These are phyloP conservation scores for Globisporangium okanoganense DNA, from an alignment of 352 stramenopile genomes.

Conservation along the genomic window DNA sequence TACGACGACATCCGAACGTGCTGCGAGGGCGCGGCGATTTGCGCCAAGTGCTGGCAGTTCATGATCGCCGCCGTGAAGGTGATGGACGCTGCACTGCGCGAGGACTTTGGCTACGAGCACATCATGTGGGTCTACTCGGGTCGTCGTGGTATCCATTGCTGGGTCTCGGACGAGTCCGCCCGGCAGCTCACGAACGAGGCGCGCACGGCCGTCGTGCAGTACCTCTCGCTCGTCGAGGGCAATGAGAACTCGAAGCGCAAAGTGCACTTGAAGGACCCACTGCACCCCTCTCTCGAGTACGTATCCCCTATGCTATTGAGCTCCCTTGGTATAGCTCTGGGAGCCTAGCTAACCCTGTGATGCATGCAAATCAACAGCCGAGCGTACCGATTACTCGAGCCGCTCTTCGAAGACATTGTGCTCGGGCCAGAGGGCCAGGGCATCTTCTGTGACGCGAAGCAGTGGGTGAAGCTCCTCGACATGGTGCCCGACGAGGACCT, in stretches of 20 bases:
- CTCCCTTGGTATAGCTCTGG: background rate
- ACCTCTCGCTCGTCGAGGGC: constrained; percentile 93
- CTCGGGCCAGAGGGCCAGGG: constrained; percentile 90
- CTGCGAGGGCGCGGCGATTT: constrained; percentile 90
- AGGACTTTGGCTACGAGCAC: constrained; percentile 99
- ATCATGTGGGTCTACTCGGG: constrained; percentile 99
- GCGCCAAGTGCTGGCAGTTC: constrained; percentile 96
- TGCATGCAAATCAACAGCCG: constrained; percentile 38
- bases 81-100: constrained; percentile 84
- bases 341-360: background rate
- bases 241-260: constrained; percentile 89
- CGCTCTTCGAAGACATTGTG: constrained; percentile 92
- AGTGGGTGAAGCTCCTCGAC: constrained; percentile 90
- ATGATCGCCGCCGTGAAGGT: constrained; percentile 98
- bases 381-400: constrained; percentile 93
- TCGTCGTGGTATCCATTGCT: constrained; percentile 99
- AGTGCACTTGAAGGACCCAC: constrained; percentile 87
- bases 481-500: constrained; percentile 92
- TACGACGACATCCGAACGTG: constrained; percentile 99
- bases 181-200: constrained; percentile 94
- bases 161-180: constrained; percentile 96
- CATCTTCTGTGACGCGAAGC: constrained; percentile 83
- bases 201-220: constrained; percentile 95
- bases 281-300: constrained; percentile 93
- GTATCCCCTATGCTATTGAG: constrained; percentile 11